Conservation (phyloP, 2,329 filamentous ascomycete species). For the Arachnopeziza araneosa region DNA sequence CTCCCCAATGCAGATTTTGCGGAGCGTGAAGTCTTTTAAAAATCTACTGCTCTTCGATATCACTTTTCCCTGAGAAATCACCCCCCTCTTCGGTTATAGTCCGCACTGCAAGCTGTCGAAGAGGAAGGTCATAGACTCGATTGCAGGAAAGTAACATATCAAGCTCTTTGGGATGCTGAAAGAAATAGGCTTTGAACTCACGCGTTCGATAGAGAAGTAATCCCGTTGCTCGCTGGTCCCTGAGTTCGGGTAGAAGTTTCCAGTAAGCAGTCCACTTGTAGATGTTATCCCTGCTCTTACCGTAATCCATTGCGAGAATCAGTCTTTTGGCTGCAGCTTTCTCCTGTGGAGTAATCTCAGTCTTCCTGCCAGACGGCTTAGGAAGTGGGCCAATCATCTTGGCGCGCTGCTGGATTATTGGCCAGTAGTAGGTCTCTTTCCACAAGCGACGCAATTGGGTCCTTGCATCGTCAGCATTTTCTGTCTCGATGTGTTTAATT, state of each 20-base stretch:
- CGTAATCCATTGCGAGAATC: conserved; percentile 7
- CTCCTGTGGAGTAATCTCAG: conserved; percentile 13
- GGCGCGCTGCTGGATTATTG: too few species aligned
- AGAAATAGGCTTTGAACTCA: conserved; percentile 16
- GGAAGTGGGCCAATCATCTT: too few species aligned
- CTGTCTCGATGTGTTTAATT: too few species aligned
- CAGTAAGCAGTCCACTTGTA: conserved; percentile 18
- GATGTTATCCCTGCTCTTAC: conserved; percentile 10
- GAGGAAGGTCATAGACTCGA: conserved; percentile 10
- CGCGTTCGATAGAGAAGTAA: conserved; percentile 15
- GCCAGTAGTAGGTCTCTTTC: too few species aligned
- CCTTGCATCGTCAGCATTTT: too few species aligned
- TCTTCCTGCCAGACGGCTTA: conserved; percentile 11
- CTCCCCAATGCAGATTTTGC: too few species aligned
- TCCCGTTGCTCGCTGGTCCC: conserved; percentile 5
- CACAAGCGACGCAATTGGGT: too few species aligned
- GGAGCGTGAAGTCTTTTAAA: too few species aligned
- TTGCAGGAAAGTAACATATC: conserved; percentile 13
- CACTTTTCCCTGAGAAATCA: too few species aligned
- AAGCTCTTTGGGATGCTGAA: conserved; percentile 9
- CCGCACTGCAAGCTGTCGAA: not conserved
- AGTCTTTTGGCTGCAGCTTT: conserved; percentile 12
- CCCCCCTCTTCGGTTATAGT: too few species aligned
- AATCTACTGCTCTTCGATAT: too few species aligned
- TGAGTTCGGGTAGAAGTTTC: conserved; percentile 14